Base-by-base conservation (phyloP, 257 asterid species). In the Gentiana macrophylla region DNA sequence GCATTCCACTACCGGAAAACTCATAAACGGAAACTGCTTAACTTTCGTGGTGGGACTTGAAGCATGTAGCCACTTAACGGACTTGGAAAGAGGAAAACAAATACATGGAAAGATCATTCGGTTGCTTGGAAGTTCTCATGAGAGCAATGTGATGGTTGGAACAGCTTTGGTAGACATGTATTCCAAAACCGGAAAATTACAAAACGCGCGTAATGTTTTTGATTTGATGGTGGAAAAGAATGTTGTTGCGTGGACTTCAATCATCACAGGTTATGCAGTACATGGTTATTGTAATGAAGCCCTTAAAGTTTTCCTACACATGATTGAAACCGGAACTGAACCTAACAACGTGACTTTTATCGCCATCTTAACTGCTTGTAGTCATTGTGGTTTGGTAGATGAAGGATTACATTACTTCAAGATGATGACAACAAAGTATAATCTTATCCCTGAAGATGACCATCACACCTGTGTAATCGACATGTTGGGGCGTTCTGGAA, bases 151-250 rank as follows among this genome's bases (percentile, higher is more conserved):
- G 35, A 56, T 65, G 46, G 64, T 77, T 50, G 79, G 82, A 55
- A 70, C 76, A 46, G 76, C 82, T 63, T 43, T 77, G 71, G 60
- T 77, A 37, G 79, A 70, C 37, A 77, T 77, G 82, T 77, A 77
- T 55, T 69, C 72, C 35, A 67, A 67, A 58, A 72, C 77, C 15
- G 82, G 79, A 7, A 38, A 66, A 37, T 51, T 77, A 60, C 37
- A 71, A 24, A 32, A 67, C 56, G 68, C 79, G 2, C 71, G 24
- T 11, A 53, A 37, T 35, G 70, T 70, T 37, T 77, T 77, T 48
- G 63, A 70, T 65, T 54, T 24, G 48, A 70, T 77, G 74, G 49
- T 56, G 43, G 77, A 69, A 63, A 77, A 67, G 64, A 73, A 77
- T 53, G 50, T 64, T 11, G 55, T 67, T 47, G 63, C 82, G 10